Percentiles rank a stretch among this genome's conserved stretches.
phyloP scores from a whole-genome alignment of 225 moss, liverwort and hornwort species.

The Pseudisothecium myosuroides region DNA sequence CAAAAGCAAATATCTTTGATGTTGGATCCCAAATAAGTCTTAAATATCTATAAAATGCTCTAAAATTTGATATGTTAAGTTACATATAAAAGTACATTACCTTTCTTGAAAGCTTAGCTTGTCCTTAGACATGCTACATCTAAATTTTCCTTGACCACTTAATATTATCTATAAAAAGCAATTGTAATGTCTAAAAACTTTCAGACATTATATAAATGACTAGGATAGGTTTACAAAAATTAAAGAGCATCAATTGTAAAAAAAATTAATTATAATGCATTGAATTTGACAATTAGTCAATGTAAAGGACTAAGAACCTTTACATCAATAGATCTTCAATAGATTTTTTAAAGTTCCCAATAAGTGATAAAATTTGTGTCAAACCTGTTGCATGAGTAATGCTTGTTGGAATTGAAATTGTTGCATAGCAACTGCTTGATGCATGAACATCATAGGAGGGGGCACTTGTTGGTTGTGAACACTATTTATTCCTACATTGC shows the following conservation, averaged over 20 bases:
- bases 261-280: neutral
- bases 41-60: neutral
- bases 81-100: neutral
- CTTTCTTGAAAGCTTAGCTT: neutral
- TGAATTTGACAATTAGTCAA: neutral
- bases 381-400: constrained; percentile 79
- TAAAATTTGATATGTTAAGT: neutral
- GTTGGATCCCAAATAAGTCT: neutral
- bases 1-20: neutral
- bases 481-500: constrained; percentile 19
- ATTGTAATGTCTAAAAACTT: neutral
- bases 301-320: neutral
- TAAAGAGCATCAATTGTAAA: neutral
- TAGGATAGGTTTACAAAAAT: rapidly evolving
- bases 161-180: too few species aligned
- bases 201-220: neutral
- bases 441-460: constrained; percentile 86
- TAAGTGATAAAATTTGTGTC: neutral
- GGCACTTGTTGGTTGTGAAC: constrained; percentile 50
- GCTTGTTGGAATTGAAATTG: constrained; percentile 95
- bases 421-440: constrained; percentile 92
- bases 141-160: neutral
- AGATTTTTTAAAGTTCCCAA: neutral
- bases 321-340: neutral
- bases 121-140: neutral